Conservation (phyloP, 164 flowering plant species). For the Magnolia officinalis region DNA sequence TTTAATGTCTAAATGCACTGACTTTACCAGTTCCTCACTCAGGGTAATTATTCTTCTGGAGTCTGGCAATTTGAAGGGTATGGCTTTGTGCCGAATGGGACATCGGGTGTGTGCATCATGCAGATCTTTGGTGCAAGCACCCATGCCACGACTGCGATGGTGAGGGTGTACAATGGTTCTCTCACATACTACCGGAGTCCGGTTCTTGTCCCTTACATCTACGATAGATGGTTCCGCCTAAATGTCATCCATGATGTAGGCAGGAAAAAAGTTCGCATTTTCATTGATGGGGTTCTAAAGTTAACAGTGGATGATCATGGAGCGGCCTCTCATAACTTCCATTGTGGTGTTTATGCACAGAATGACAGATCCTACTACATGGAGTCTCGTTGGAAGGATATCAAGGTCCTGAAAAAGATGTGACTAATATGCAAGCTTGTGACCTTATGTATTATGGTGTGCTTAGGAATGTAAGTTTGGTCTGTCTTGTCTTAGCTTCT, state of each 20-base stretch:
- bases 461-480: no score
- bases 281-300: conserved; percentile 25
- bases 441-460: no score
- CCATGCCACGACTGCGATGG: conserved; percentile 6
- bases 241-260: conserved; percentile 38
- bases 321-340: conserved; percentile 27
- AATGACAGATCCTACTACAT: conserved; percentile 20
- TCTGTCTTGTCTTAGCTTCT: no score
- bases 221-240: conserved; percentile 30
- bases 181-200: conserved; percentile 12
- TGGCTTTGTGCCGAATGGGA: conserved; percentile 21
- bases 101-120: conserved; percentile 24
- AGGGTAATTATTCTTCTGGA: conserved; percentile 35
- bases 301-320: conserved; percentile 18
- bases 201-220: conserved; percentile 15
- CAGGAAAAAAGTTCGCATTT: conserved; percentile 17
- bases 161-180: conserved; percentile 17
- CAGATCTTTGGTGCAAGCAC: conserved; percentile 14
- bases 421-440: background rate
- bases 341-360: conserved; percentile 34
- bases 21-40: background rate
- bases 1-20: no score
- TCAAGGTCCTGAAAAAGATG: conserved; percentile 24
- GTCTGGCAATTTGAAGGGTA: conserved; percentile 33
- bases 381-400: conserved; percentile 43